phyloP scores from a whole-genome alignment of 2,329 filamentous ascomycete species.

The Apiospora rasikravindrae region DNA sequence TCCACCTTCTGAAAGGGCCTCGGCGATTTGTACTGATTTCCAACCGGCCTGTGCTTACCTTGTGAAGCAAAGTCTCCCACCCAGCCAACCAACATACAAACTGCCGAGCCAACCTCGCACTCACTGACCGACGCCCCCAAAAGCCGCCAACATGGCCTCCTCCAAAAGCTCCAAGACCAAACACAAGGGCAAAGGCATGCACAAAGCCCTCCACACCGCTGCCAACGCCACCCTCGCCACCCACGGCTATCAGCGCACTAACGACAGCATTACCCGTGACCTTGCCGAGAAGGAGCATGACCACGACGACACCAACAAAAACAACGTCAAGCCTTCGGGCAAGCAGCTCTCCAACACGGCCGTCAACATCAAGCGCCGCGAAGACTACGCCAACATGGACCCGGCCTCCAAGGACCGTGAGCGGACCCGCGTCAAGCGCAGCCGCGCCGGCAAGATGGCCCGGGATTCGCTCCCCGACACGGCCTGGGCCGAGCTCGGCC shows the following conservation, averaged over 20 bases:
- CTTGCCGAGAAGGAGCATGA: not conserved
- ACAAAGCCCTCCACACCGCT: not conserved
- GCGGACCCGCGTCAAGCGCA: constrained; percentile 19
- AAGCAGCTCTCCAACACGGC: constrained; percentile 9
- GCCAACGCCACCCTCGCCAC: not conserved
- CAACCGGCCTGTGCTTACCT: too few species aligned
- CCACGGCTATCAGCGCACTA: too few species aligned
- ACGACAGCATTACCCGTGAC: not conserved
- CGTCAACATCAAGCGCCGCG: constrained; percentile 14
- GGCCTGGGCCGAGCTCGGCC: not conserved
- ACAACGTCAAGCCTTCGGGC: not conserved
- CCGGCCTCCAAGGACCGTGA: constrained; percentile 10
- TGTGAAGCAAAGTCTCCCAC: too few species aligned
- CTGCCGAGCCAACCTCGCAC: too few species aligned
- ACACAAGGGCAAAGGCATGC: not conserved
- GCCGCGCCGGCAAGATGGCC: constrained; percentile 19
- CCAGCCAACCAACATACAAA: too few species aligned
- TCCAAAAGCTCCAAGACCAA: not conserved
- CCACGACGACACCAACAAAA: not conserved
- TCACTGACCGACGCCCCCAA: not conserved
- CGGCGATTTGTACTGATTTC: too few species aligned
- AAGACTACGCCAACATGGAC: constrained; percentile 16
- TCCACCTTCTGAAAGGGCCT: too few species aligned
- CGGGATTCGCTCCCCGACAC: not conserved
- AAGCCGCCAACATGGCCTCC: not conserved